Conservation (phyloP, 306 rosid genomes). For the Datisca glomerata region DNA sequence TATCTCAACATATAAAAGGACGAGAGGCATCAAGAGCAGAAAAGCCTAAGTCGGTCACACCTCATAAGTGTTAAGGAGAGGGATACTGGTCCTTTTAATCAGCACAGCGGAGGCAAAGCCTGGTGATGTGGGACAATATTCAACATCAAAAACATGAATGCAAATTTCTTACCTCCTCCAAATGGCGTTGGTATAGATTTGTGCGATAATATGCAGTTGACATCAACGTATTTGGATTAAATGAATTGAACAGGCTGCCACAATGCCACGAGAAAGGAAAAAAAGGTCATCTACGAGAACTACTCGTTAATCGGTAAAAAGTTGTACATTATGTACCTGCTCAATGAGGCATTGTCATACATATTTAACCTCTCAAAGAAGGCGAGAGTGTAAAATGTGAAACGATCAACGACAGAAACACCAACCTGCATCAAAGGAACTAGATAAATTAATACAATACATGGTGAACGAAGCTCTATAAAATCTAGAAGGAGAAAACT, state of each 20-base stretch:
- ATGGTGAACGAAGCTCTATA: too few species aligned
- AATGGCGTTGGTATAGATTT: constrained; percentile 60
- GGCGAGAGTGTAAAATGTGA: constrained; percentile 83
- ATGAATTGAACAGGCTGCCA: constrained; percentile 81
- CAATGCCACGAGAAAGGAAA: constrained; percentile 13
- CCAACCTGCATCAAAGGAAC: constrained; percentile 49
- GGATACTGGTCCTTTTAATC: too few species aligned
- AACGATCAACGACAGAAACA: constrained; percentile 95
- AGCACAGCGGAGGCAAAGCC: too few species aligned
- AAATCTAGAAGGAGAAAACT: background rate
- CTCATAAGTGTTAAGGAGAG: too few species aligned
- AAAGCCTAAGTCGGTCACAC: too few species aligned
- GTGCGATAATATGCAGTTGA: constrained; percentile 77
- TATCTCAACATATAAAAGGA: too few species aligned
- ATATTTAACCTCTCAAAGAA: constrained; percentile 89
- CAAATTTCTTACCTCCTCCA: constrained; percentile 54
- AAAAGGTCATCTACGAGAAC: background rate
- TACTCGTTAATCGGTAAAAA: too few species aligned
- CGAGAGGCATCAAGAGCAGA: too few species aligned
- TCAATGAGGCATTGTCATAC: constrained; percentile 86
- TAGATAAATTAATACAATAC: constrained; percentile 12
- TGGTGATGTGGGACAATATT: too few species aligned
- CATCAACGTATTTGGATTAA: constrained; percentile 77
- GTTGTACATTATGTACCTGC: too few species aligned
- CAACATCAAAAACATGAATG: background rate